Base-by-base conservation (phyloP, 1,284 basidiomycete species). In the Melampsora medusae region DNA sequence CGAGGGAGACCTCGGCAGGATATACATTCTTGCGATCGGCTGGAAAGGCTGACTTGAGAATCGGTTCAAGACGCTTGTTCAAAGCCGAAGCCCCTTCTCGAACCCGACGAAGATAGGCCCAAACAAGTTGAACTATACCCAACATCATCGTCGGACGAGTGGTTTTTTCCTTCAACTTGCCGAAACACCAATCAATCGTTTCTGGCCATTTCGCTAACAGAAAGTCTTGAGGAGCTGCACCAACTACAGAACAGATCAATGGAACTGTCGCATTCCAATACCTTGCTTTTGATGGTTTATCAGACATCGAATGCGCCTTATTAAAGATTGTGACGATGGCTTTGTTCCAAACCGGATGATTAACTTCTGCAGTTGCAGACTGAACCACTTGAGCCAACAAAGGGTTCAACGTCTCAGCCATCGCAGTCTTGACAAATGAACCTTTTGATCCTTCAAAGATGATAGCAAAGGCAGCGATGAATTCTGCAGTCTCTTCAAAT, bases 351-450 rank as follows among this genome's bases (percentile, higher is more conserved):
- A 91, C 87, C 0, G 95, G 95, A 82, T 97, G 92, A 81, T 97
- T 97, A 66, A 96, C 92, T 84, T 98, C 95, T 0, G 93, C 95
- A 82, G 96, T 93, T 0, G 93, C 95, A 33, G 91, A 93, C 89
- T 93, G 79, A 17, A 74, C 48, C 78, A 66, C 17, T 67, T 49
- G 77, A 25, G 31, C 62, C 31, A 76, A 68, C 59, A 97, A 83
- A 62, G 89, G 86, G 2, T 89, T 87, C 53, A 98, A 85, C 0
- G 90, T 90, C 79, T 97, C 92, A 0, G 92, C 91, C 82, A 95
- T 97, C 2, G 91, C 89, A 19, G 87, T 87, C 84, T 97, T 97
- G 77, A 97, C 85, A 42, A 89, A 87, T 69, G 89, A 86, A 10
- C 95, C 95, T 80, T 95, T 94, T 0, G 92, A 89, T 78, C 91